Percentiles rank a stretch among this genome's conserved stretches.
These are phyloP conservation scores for Somion occarium DNA, from an alignment of 1,284 basidiomycete genomes.

Conservation along the genomic window DNA sequence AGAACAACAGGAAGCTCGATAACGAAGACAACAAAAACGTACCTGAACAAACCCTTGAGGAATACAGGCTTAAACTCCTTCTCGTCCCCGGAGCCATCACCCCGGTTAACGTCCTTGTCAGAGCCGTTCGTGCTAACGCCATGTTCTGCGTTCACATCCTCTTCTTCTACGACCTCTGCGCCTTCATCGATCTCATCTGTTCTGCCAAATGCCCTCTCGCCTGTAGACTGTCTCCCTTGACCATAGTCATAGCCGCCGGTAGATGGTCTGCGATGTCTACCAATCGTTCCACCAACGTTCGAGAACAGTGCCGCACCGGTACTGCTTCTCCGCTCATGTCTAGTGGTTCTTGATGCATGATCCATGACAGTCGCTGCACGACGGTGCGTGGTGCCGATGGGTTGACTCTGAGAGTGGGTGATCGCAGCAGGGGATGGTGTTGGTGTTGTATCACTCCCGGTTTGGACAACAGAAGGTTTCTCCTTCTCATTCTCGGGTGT, in stretches of 20 bases:
- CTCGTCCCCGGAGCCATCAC: conserved; percentile 18
- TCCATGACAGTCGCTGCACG: conserved; percentile 74
- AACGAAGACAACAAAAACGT: conserved; percentile 20
- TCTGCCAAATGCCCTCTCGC: conserved; percentile 46
- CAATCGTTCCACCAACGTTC: conserved; percentile 50
- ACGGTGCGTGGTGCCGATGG: conserved; percentile 51
- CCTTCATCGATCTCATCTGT: conserved; percentile 43
- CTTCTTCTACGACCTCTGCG: conserved; percentile 35
- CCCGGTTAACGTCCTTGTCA: conserved; percentile 20
- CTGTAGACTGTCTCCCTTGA: conserved; percentile 32
- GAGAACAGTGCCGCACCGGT: conserved; percentile 59
- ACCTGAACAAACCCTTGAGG: conserved; percentile 88
- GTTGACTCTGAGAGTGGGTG: conserved; percentile 50
- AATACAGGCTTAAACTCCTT: conserved; percentile 86
- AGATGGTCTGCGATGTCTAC: conserved; percentile 61
- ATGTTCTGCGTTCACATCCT: conserved; percentile 21
- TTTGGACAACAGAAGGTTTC: not conserved
- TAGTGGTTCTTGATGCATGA: conserved; percentile 47
- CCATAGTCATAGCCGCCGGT: conserved; percentile 44
- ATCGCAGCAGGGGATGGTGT: conserved; percentile 31
- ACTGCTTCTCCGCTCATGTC: conserved; percentile 75
- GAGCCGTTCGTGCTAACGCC: conserved; percentile 24
- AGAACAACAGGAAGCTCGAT: conserved; percentile 1
- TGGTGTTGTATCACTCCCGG: conserved; percentile 14
- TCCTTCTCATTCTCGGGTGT: conserved; percentile 25